Conservation (phyloP, 202 grass and related monocot species). For the Eragrostis tef region DNA sequence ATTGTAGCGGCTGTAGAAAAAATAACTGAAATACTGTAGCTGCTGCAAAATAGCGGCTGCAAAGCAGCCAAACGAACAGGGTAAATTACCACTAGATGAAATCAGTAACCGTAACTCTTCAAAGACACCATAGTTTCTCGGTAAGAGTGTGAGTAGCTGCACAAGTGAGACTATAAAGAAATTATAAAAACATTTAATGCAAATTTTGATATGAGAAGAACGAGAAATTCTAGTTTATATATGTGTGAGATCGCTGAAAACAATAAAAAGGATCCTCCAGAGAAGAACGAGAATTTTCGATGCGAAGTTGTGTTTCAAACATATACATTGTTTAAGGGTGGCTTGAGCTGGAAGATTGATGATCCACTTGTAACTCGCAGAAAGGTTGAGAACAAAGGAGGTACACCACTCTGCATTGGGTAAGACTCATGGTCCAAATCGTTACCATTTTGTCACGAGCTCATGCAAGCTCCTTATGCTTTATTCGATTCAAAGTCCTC, state of each 20-base stretch:
- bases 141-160: background rate
- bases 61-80: too few species aligned
- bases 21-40: too few species aligned
- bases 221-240: too few species aligned
- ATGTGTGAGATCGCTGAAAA: too few species aligned
- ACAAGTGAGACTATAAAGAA: too few species aligned
- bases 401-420: background rate
- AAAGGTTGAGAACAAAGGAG: background rate
- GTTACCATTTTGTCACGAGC: conserved; percentile 44
- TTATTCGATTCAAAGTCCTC: conserved; percentile 53
- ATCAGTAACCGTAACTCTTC: too few species aligned
- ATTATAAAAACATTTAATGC: too few species aligned
- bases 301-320: background rate
- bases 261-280: background rate
- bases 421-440: background rate
- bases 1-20: too few species aligned
- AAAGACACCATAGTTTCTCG: too few species aligned
- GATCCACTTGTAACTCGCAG: background rate
- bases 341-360: background rate
- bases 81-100: too few species aligned
- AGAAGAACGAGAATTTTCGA: background rate
- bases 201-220: too few species aligned
- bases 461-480: conserved; percentile 31
- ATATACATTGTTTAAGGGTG: background rate
- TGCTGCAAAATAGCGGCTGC: too few species aligned